phyloP scores from a whole-genome alignment of 2,329 filamentous ascomycete genomes.

The Aspergillus brasiliensis region DNA sequence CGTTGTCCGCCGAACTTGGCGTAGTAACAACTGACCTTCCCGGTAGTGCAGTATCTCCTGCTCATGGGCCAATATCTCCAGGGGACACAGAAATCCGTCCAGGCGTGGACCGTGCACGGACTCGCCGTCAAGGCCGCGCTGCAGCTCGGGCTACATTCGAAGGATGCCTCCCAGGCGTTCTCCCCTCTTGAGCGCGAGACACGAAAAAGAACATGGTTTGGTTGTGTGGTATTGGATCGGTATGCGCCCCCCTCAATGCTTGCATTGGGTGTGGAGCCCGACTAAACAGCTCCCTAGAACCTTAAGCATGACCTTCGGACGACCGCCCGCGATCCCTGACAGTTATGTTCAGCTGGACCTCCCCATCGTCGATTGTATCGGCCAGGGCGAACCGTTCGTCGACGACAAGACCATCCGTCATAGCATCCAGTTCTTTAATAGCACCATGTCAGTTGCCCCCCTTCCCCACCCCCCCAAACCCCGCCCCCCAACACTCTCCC shows the following conservation, averaged over 20 bases:
- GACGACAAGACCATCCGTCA: slow-evolving; percentile 39
- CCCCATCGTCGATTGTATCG: too few relatives aligned
- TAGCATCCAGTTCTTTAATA: neutral
- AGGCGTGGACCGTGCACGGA: slow-evolving; percentile 59
- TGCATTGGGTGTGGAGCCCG: too few relatives aligned
- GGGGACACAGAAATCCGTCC: slow-evolving; percentile 55
- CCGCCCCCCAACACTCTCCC: too few relatives aligned
- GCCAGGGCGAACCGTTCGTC: too few relatives aligned
- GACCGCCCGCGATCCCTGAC: slow-evolving; percentile 51
- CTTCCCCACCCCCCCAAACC: too few relatives aligned
- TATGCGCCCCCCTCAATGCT: slow-evolving; percentile 24
- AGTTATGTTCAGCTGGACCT: slow-evolving; percentile 45
- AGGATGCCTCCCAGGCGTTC: slow-evolving; percentile 39
- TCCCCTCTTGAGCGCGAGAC: slow-evolving; percentile 50
- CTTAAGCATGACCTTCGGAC: slow-evolving; percentile 56
- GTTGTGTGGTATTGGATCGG: slow-evolving; percentile 52
- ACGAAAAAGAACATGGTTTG: slow-evolving; percentile 54
- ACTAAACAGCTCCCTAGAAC: too few relatives aligned
- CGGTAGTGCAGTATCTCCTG: slow-evolving; percentile 54
- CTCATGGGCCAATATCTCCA: slow-evolving; percentile 56
- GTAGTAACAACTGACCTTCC: too few relatives aligned
- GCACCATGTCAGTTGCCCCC: neutral
- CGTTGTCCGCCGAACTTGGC: neutral
- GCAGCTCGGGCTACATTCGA: slow-evolving; percentile 56
- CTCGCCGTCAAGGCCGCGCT: slow-evolving; percentile 55